Base-by-base conservation (phyloP, 108 stramenopile genomes). In the Stephanodiscus triporus region DNA sequence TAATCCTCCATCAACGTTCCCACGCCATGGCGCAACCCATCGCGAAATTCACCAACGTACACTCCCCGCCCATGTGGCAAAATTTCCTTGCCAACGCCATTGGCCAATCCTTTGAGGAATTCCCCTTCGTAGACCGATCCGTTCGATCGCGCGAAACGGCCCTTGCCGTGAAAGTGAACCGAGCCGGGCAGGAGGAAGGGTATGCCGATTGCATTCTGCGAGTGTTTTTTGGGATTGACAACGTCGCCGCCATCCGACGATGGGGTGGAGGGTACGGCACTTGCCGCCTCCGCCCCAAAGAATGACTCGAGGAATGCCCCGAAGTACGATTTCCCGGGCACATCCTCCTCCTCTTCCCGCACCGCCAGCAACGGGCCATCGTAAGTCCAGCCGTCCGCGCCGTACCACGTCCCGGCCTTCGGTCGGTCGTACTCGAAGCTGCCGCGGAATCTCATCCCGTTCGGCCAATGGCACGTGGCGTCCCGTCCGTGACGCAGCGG, bases 81-180 rank as follows among this genome's bases (percentile, higher is more conserved):
- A 2, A 50, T 64, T 43, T 83, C 82, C 34, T 50, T 62, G 9
- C 82, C 82, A 29, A 70, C 72, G 23, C 82, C 82, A 50, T 66
- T 24, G 22, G 63, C 58, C 22, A 74, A 60, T 3, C 82, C 82
- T 8, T 47, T 9, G 10, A 30, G 0, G 32, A 83, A 83, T 43
- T 78, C 77, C 13, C 82, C 82, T 20, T 73, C 27, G 30, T 83
- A 83, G 14, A 29, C 17, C 45, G 63, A 74, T 29, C 82, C 82
- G 54, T 66, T 32, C 32, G 77, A 38, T 16, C 67, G 45, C 14
- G 78, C 19, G 26, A 63, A 71, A 0, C 77, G 57, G 1, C 71
- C 72, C 20, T 30, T 65, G 6, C 76, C 81, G 58, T 82, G 76
- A 53, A 77, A 72, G 0, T 66, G 16, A 9, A 76, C 75, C 23